These are phyloP conservation scores for Alternaria sp. DNA, from an alignment of 2,329 filamentous ascomycete species.

Conservation along the genomic window DNA sequence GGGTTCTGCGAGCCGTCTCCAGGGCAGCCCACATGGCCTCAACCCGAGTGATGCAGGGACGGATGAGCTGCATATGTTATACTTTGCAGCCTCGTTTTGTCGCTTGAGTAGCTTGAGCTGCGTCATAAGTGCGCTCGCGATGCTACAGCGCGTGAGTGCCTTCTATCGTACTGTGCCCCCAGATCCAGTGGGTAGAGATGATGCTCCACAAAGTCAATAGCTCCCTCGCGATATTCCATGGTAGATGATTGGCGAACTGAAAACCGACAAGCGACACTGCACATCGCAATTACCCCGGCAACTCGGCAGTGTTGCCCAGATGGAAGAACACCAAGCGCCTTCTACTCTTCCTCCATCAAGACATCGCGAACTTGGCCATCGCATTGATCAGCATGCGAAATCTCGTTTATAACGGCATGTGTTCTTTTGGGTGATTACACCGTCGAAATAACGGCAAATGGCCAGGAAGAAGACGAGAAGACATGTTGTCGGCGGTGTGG, in stretches of 20 bases:
- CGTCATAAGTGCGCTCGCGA: not conserved
- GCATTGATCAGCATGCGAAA: not conserved
- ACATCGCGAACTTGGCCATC: constrained; percentile 6
- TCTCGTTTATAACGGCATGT: not conserved
- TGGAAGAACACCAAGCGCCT: constrained; percentile 11
- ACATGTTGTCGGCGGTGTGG: not conserved
- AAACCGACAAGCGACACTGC: constrained; percentile 20
- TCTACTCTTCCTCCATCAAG: not conserved
- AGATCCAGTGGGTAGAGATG: not conserved
- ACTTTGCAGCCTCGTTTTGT: constrained; percentile 18
- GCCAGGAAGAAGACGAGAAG: not conserved
- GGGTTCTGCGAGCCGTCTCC: constrained; percentile 24
- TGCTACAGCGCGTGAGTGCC: not conserved
- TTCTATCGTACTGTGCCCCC: not conserved
- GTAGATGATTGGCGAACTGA: not conserved
- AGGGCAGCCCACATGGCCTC: constrained; percentile 8
- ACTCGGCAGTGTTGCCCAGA: constrained; percentile 20
- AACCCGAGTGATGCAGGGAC: constrained; percentile 15
- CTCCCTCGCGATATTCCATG: not conserved
- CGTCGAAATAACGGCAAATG: not conserved
- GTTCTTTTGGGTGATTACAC: not conserved
- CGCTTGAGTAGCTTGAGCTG: not conserved
- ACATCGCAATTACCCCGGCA: constrained; percentile 29
- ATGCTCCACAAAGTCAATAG: not conserved
- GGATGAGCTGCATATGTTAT: constrained; percentile 17